Evolutionary conservation across 106 monocot genomes (phyloP).

Genomic region (Iris macrosiphon): DNA sequence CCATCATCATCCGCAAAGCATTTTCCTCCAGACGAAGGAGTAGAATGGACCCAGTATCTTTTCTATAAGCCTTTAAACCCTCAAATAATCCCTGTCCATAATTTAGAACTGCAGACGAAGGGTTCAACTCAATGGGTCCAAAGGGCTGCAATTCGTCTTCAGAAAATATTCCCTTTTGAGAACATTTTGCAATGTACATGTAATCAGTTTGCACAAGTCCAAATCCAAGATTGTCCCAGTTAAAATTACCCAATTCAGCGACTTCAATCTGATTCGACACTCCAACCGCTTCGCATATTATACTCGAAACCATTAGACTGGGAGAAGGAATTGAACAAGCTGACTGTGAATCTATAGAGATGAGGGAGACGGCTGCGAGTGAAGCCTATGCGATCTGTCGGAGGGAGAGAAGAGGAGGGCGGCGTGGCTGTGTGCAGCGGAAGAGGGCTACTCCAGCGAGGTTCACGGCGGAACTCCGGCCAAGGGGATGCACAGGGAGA

Average conservation of each 20-base stretch:
- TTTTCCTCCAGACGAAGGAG: too few species aligned
- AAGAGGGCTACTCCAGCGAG: too few species aligned
- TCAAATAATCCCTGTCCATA: conserved; percentile 85
- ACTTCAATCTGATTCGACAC: conserved; percentile 15
- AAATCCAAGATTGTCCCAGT: conserved; percentile 88
- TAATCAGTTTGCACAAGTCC: conserved; percentile 71
- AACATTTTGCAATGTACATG: conserved; percentile 74
- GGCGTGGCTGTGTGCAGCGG: too few species aligned
- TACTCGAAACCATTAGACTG: conserved; percentile 3
- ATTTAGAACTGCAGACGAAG: conserved; percentile 58
- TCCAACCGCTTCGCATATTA: conserved; percentile 27
- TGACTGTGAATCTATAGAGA: conserved; percentile 42
- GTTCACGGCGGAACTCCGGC: too few species aligned
- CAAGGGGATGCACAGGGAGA: too few species aligned
- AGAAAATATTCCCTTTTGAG: conserved; percentile 37
- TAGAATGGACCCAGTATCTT: too few species aligned
- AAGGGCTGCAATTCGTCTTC: conserved; percentile 55
- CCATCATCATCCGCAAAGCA: too few species aligned
- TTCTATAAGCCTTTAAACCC: too few species aligned
- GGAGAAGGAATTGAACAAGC: conserved; percentile 10
- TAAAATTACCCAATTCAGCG: conserved; percentile 38
- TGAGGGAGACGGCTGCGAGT: too few species aligned
- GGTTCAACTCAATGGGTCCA: conserved; percentile 65
- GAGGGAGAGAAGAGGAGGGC: too few species aligned
- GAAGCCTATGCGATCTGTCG: too few species aligned